Base-by-base conservation (phyloP, 768 basidiomycete genomes). In the Phanerochaete carnosa region DNA sequence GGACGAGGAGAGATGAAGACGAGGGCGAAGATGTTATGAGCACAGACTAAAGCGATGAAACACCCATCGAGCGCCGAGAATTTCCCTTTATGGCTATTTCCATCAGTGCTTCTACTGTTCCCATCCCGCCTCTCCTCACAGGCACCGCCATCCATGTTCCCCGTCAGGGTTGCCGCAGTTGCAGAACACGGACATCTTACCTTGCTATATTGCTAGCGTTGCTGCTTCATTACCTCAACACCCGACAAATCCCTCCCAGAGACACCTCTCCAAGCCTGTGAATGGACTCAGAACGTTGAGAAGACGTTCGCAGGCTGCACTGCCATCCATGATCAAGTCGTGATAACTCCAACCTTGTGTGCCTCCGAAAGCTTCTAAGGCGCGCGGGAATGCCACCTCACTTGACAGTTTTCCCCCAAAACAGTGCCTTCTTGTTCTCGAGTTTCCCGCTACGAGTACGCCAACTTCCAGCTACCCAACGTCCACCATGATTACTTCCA, bases 71-170 rank as follows among this genome's bases (percentile, higher is more conserved):
- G 15, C 54, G 54, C 54, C 54, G 19, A 16, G 8, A 16, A 26
- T 35, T 22, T 23, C 54, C 33, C 3, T 13, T 19, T 54, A 30
- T 3, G 52, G 52, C 12, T 15, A 7, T 8, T 55, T 55, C 35
- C 54, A 55, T 55, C 54, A 55, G 54, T 8, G 37, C 8, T 39
- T 39, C 54, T 1, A 22, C 37, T 49, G 47, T 49, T 49, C 33
- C 35, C 54, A 55, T 33, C 33, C 35, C 54, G 54, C 54, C 54
- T 39, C 54, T 37, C 54, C 54, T 43, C 39, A 43, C 39, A 12
- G 11, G 39, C 39, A 43, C 39, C 19, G 39, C 39, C 16, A 11
- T 43, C 6, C 39, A 43, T 9, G 37, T 39, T 19, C 37, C 37
- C 37, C 37, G 37, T 19, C 37, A 9, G 9, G 11, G 11, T 39